A percentile compares a stretch with the other conserved stretches of the same genome.
Evolutionary conservation across 805 yeast genomes (phyloP).

Genomic region (Suhomyces xylopsoci): DNA sequence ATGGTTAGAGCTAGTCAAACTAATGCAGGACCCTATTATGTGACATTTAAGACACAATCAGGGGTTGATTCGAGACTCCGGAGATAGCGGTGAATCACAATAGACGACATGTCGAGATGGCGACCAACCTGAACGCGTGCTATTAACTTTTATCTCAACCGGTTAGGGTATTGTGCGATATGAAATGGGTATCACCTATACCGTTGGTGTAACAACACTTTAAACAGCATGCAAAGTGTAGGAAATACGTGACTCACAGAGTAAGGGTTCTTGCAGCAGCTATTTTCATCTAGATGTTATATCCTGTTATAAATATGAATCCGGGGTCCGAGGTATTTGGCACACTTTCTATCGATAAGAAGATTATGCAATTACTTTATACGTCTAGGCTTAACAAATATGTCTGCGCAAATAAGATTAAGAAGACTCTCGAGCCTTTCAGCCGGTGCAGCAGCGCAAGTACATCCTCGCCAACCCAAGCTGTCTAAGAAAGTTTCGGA

Average conservation of each 20-base stretch:
- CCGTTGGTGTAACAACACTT: background rate
- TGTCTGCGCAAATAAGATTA: background rate
- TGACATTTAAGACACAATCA: background rate
- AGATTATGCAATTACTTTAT: background rate
- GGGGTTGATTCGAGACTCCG: background rate
- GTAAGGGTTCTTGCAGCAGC: background rate
- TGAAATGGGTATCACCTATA: too few relatives aligned
- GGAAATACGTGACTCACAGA: background rate
- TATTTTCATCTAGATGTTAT: background rate
- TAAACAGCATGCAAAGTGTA: too few relatives aligned
- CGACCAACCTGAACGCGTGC: background rate
- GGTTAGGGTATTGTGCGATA: too few relatives aligned
- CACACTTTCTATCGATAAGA: background rate
- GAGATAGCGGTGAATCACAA: background rate
- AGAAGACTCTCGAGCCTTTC: background rate
- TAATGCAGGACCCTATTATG: background rate
- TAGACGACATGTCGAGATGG: background rate
- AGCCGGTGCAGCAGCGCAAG: background rate
- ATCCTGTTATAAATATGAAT: too few relatives aligned
- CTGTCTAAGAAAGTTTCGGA: background rate
- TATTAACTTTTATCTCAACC: background rate
- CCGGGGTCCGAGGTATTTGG: background rate
- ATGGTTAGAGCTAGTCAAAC: background rate
- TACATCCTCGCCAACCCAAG: background rate
- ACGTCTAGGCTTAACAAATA: background rate